Percentiles rank a stretch among this genome's conserved stretches.
These are phyloP conservation scores for Metrosideros polymorpha DNA, from an alignment of 441 rosid genomes.

Conservation along the genomic window DNA sequence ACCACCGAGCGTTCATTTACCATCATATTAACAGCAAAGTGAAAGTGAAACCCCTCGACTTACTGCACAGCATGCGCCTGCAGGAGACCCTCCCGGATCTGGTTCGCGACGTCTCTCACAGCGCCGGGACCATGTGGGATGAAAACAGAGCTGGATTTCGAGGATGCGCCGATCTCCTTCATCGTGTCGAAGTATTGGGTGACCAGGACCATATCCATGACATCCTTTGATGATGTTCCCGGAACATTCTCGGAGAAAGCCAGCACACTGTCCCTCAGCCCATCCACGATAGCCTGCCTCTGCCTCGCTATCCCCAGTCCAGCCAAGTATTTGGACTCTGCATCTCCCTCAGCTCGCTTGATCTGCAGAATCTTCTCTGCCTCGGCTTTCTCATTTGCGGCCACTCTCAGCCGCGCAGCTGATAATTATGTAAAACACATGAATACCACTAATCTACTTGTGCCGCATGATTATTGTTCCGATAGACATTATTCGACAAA, in stretches of 20 bases:
- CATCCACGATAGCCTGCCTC: constrained; percentile 53
- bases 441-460: neutral
- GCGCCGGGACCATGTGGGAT: constrained; percentile 52
- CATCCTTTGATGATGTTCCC: constrained; percentile 37
- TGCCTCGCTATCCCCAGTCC: constrained; percentile 46
- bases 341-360: constrained; percentile 44
- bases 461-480: neutral
- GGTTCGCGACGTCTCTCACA: constrained; percentile 26
- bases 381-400: constrained; percentile 49
- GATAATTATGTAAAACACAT: neutral
- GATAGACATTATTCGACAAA: neutral
- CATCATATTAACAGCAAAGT: too few species aligned
- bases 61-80: constrained; percentile 18
- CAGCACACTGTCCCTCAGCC: constrained; percentile 43
- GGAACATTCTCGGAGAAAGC: constrained; percentile 45
- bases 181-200: constrained; percentile 48
- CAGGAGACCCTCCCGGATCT: constrained; percentile 43
- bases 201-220: constrained; percentile 50
- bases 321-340: constrained; percentile 38
- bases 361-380: constrained; percentile 48
- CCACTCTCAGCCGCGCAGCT: constrained; percentile 44
- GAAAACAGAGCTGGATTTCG: constrained; percentile 34
- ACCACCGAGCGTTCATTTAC: neutral
- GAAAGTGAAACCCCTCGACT: neutral
- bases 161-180: constrained; percentile 47